Evolutionary conservation across 2,329 filamentous ascomycete species (phyloP).

Genomic region (Claviceps lovelessii): DNA sequence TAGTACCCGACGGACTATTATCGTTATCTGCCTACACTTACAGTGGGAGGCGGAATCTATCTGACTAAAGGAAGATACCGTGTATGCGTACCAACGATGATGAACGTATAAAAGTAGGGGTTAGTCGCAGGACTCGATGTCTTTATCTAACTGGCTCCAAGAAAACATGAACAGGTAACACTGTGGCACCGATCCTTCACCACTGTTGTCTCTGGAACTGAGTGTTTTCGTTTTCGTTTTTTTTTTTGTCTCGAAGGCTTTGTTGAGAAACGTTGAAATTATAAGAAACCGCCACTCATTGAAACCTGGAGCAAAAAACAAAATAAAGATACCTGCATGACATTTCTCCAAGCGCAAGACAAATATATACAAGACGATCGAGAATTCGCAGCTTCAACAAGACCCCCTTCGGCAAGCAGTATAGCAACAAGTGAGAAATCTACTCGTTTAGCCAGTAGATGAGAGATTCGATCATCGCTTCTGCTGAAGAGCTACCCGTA

Average conservation of each 20-base stretch:
- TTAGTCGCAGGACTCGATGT: too few relatives aligned
- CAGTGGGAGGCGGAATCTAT: too few relatives aligned
- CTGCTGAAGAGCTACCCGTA: not conserved
- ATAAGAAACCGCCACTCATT: not conserved
- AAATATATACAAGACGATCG: not conserved
- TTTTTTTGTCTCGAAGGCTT: not conserved
- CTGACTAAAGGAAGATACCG: too few relatives aligned
- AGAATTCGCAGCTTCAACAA: not conserved
- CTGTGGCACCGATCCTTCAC: not conserved
- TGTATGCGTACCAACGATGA: too few relatives aligned
- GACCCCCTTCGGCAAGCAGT: not conserved
- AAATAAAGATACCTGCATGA: not conserved
- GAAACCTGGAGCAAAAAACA: not conserved
- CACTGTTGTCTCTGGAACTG: not conserved
- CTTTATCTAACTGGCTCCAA: too few relatives aligned
- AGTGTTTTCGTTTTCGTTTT: not conserved
- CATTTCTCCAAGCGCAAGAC: not conserved
- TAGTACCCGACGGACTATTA: too few relatives aligned
- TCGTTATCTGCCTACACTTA: too few relatives aligned
- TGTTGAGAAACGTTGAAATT: not conserved
- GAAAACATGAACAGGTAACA: not conserved
- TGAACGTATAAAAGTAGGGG: too few relatives aligned
- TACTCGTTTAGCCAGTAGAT: not conserved
- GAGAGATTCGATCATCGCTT: not conserved
- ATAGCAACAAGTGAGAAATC: not conserved